Evolutionary conservation across 345 rosid species (phyloP).

Genomic region (Cardamine occulta): DNA sequence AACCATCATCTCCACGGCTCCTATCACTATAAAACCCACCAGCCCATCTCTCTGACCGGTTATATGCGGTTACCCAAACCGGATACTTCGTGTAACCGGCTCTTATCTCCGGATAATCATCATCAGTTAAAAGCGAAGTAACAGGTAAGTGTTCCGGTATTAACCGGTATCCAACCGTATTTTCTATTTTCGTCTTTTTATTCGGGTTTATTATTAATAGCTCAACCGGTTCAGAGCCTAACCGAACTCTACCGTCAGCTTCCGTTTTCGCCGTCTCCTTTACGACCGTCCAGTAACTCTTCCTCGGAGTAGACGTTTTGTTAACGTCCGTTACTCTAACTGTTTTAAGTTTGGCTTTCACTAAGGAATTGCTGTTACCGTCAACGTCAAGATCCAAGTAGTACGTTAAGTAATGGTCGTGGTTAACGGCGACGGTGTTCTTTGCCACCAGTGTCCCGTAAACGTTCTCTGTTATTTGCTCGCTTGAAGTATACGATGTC

Average conservation of each 20-base stretch:
- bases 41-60: constrained; percentile 84
- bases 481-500: constrained; percentile 50
- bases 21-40: constrained; percentile 72
- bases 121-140: constrained; percentile 54
- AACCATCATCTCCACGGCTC: constrained; percentile 77
- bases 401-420: constrained; percentile 78
- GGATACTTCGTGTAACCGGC: constrained; percentile 65
- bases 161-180: constrained; percentile 67
- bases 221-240: constrained; percentile 61
- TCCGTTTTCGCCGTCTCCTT: constrained; percentile 67
- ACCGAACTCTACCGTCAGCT: constrained; percentile 59
- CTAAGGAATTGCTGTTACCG: constrained; percentile 68
- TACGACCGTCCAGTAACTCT: constrained; percentile 74
- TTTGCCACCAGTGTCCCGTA: constrained; percentile 69
- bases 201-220: constrained; percentile 64
- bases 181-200: constrained; percentile 65
- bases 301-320: constrained; percentile 50
- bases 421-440: constrained; percentile 71
- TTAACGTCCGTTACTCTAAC: constrained; percentile 36
- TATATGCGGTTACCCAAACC: constrained; percentile 78
- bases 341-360: constrained; percentile 58
- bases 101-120: constrained; percentile 73
- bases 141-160: constrained; percentile 54
- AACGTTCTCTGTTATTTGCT: constrained; percentile 50
- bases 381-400: constrained; percentile 83